A percentile compares a stretch with the other conserved stretches of the same genome.
phyloP scores from a whole-genome alignment of 2,329 filamentous ascomycete species.

The Sporothrix humicola region DNA sequence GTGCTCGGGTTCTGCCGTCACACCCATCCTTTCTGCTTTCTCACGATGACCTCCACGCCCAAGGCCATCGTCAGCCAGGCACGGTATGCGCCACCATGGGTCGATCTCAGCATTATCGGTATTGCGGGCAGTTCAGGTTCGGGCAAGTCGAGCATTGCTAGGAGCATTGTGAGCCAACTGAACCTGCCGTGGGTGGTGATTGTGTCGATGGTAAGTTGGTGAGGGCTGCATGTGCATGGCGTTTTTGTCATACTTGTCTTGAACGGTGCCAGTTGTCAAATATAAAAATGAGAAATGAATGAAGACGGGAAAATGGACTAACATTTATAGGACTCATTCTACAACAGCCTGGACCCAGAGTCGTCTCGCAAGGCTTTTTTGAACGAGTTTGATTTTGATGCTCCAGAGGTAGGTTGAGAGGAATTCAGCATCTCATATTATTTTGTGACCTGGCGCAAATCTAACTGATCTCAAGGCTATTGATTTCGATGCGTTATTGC shows the following conservation, averaged over 20 bases:
- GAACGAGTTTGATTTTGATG: conserved; percentile 96
- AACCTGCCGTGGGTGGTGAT: conserved; percentile 98
- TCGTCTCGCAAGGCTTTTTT: conserved; percentile 79
- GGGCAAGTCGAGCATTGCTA: conserved; percentile 88
- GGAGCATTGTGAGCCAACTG: conserved; percentile 86
- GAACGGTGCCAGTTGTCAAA: neutral
- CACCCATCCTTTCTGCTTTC: neutral
- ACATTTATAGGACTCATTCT: conserved; percentile 82
- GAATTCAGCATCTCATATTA: too few species aligned
- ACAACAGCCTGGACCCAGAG: conserved; percentile 83
- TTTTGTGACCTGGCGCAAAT: too few species aligned
- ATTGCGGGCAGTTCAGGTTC: conserved; percentile 95
- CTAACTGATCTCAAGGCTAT: conserved; percentile 63
- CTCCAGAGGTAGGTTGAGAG: conserved; percentile 69
- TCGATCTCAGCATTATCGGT: conserved; percentile 93
- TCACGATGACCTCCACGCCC: conserved; percentile 28
- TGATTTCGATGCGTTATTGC: conserved; percentile 87
- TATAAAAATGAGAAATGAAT: too few species aligned
- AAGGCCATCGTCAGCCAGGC: conserved; percentile 62
- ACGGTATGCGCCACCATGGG: conserved; percentile 94
- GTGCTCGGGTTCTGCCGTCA: neutral
- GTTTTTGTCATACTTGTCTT: too few species aligned
- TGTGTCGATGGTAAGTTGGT: conserved; percentile 78
- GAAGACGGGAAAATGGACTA: neutral
- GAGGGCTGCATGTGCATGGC: neutral